Conservation (phyloP, 768 basidiomycete species). For the Kwoniella dejecticola region DNA sequence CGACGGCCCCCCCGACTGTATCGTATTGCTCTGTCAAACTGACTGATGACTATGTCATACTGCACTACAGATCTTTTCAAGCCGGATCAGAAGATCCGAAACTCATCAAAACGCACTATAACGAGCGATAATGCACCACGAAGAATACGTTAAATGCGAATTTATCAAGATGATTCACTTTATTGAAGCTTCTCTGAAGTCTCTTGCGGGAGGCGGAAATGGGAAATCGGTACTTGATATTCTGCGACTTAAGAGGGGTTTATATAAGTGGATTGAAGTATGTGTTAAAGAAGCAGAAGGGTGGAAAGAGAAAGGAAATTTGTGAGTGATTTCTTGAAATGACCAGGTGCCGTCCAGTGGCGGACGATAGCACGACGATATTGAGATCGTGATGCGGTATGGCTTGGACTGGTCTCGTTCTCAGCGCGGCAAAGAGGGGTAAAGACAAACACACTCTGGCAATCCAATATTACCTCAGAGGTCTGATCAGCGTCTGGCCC, state of each 20-base stretch:
- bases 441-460: conserved; percentile 1
- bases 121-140: not conserved
- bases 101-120: not conserved
- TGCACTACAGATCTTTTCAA: conserved; percentile 45
- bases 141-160: conserved; percentile 4
- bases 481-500: not conserved
- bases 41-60: no score
- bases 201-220: no score
- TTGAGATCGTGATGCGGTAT: no score
- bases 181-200: not conserved
- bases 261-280: not conserved
- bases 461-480: conserved; percentile 4
- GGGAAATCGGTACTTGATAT: no score
- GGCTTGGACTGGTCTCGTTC: no score
- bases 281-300: conserved; percentile 1
- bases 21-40: no score
- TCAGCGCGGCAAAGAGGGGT: no score
- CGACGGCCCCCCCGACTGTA: no score
- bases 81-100: conserved; percentile 13
- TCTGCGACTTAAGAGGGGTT: no score
- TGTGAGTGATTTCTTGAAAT: not conserved
- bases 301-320: conserved; percentile 9
- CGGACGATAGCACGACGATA: no score
- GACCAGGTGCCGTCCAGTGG: no score
- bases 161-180: not conserved